Evolutionary conservation across 2,329 filamentous ascomycete species (phyloP), one percentile per base, ranked within the genome.

Genomic region (Aspergillus fructus): DNA sequence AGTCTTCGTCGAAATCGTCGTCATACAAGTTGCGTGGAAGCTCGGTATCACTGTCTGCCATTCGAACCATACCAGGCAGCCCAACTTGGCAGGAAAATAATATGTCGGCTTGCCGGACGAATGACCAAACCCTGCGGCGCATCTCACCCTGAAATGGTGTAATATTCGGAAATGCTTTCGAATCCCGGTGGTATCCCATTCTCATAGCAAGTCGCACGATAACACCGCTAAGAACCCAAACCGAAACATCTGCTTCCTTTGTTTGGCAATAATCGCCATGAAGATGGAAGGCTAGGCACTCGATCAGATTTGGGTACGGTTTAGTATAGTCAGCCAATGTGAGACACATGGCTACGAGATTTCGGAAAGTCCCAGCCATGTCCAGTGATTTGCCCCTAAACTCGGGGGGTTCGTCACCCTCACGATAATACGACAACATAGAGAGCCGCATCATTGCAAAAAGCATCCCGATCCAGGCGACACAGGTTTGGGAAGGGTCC

Each of bases 51-150:
- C 81, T 83, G 59, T 89, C 86, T 37, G 86, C 82, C 23, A 81
- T 78, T 56, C 85, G 80, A 45, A 89, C 78, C 83, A 89, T 87
- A 65, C 81, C 81, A 2, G 88, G 88, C 53, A 90, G 75, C 2
- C 87, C 87, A 59, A 89, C 80, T 66, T 89, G 86, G 66, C 88
- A 89, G 2, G 85, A 83, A 24, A 87, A 84, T 4, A 89, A 71
- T 3, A 86, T 71, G 66, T 90, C 88, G 47, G 88, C 78, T 66
- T 87, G 84, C 34, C 78, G 70, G 8, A 81, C 75, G 66, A 78
- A 79, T 1, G 74, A 73, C 79, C 79, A 82, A 15, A 81, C 71
- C 40, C 79, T 72, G 27, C 79, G 71, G 24, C 79, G 74, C 72
- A 81, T 85, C 70, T 88, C 85, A 13, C 83, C 85, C 64, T 86